Base-by-base conservation (phyloP, 371 early-diverging fungal genomes). In the Furculomyces boomerangus region DNA sequence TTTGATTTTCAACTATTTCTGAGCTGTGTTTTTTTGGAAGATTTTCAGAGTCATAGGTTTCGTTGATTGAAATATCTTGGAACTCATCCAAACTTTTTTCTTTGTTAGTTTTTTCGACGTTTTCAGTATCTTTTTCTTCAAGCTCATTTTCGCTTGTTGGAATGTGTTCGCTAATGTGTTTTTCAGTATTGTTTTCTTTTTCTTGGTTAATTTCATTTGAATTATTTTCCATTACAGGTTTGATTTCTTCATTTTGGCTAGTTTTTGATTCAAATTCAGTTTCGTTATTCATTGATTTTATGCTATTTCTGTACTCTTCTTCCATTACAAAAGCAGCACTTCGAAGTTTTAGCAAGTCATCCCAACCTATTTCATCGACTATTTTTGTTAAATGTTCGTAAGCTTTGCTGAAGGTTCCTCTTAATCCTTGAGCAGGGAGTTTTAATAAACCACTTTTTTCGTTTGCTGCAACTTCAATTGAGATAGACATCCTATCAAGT, bases 281-380 rank as follows among this genome's bases (percentile, higher is more conserved):
- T n/a, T n/a, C n/a, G n/a, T n/a, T n/a, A n/a, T n/a, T n/a, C n/a
- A n/a, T n/a, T n/a, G n/a, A n/a, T n/a, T n/a, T 24, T 24, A 30
- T 18, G 30, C 18, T 26, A 49, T n/a, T 49, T 14, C 50, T 14
- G 60, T 95, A 95, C 66, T 95, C 96, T 57, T 94, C 96, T 55
- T 95, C 96, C 96, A 95, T 95, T 8, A 95, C 93, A 71, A 95
- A 95, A 16, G 86, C 90, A 43, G 71, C 61, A 14, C 90, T 86
- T 39, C 96, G 75, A 51, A 79, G 81, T 54, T 75, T 73, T 44
- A 95, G 72, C 41, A 95, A 70, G 59, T 92, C 91, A 57, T 95
- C 94, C 96, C 96, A 95, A 13, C 96, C 96, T 54, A 88, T 80
- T 31, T 79, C 77, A 40, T 77, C 72, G 18, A 82, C 88, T 24